Evolutionary conservation across 768 basidiomycete genomes (phyloP).

Genomic region (Calocera viscosa): DNA sequence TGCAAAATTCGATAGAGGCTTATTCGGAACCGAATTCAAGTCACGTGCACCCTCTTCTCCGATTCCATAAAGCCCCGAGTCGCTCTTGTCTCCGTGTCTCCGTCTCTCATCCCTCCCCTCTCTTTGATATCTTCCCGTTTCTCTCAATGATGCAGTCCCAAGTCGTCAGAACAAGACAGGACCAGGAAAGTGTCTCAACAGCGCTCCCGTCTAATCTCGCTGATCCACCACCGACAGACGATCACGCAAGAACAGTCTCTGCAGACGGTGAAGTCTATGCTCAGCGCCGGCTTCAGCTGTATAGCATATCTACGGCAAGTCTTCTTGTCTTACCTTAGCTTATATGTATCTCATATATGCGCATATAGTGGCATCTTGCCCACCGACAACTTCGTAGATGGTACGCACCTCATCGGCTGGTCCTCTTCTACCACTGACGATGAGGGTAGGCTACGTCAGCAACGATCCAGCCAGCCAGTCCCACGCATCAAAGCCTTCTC

Average conservation of each 20-base stretch:
- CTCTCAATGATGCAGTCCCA: background rate
- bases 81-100: background rate
- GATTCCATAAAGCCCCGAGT: background rate
- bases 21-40: background rate
- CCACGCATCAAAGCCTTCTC: slow-evolving; percentile 25
- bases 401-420: slow-evolving; percentile 27
- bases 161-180: background rate
- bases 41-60: background rate
- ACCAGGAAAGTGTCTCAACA: background rate
- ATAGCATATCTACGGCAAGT: slow-evolving; percentile 60
- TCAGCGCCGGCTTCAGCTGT: slow-evolving; percentile 60
- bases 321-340: background rate
- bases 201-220: background rate
- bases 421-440: slow-evolving; percentile 6
- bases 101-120: background rate
- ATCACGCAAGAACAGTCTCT: slow-evolving; percentile 42
- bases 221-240: background rate
- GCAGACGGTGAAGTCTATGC: slow-evolving; percentile 55
- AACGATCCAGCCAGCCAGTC: slow-evolving; percentile 33
- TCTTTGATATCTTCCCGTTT: background rate
- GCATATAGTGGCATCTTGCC: slow-evolving; percentile 50
- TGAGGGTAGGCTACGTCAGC: slow-evolving; percentile 34
- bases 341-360: background rate
- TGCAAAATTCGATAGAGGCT: too few relatives aligned
- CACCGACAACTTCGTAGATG: slow-evolving; percentile 63